Conservation (phyloP, 2,329 filamentous ascomycete species). For the Diaporthe velutina region DNA sequence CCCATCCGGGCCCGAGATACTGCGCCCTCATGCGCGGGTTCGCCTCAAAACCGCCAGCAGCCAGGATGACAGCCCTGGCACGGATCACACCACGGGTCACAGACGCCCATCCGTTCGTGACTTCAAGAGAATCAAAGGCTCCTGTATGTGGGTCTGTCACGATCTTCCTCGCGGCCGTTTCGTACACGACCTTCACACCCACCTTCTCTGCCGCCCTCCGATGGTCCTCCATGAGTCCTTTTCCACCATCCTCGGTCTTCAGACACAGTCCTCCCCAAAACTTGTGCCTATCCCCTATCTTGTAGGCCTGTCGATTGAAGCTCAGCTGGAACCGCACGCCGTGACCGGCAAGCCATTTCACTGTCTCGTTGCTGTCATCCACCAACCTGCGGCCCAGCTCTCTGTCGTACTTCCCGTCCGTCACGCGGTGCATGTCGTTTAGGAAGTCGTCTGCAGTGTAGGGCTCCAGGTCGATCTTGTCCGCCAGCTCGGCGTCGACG, state of each 20-base stretch:
- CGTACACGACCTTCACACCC: constrained; percentile 60
- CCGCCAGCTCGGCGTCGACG: constrained; percentile 57
- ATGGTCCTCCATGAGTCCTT: constrained; percentile 67
- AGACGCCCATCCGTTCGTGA: constrained; percentile 43
- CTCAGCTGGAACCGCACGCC: constrained; percentile 71
- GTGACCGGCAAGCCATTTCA: constrained; percentile 68
- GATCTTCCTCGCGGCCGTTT: constrained; percentile 59
- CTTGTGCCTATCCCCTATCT: constrained; percentile 70
- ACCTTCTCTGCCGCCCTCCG: constrained; percentile 55
- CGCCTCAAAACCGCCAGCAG: constrained; percentile 75
- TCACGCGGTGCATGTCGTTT: constrained; percentile 69
- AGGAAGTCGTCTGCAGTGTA: constrained; percentile 69
- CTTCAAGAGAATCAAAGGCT: constrained; percentile 49
- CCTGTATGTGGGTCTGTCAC: constrained; percentile 48
- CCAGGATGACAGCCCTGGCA: constrained; percentile 62
- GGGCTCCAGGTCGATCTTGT: constrained; percentile 68
- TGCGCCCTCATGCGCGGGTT: constrained; percentile 68
- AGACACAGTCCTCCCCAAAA: constrained; percentile 78
- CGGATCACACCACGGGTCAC: constrained; percentile 51
- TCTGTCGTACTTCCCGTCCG: constrained; percentile 64
- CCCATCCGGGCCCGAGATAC: constrained; percentile 70
- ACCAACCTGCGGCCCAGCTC: constrained; percentile 63
- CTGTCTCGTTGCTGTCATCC: constrained; percentile 60
- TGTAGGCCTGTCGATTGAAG: constrained; percentile 76
- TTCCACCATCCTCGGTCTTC: constrained; percentile 70